phyloP scores from a whole-genome alignment of 78 protist species.

The Dictyostelium firmibasis region DNA sequence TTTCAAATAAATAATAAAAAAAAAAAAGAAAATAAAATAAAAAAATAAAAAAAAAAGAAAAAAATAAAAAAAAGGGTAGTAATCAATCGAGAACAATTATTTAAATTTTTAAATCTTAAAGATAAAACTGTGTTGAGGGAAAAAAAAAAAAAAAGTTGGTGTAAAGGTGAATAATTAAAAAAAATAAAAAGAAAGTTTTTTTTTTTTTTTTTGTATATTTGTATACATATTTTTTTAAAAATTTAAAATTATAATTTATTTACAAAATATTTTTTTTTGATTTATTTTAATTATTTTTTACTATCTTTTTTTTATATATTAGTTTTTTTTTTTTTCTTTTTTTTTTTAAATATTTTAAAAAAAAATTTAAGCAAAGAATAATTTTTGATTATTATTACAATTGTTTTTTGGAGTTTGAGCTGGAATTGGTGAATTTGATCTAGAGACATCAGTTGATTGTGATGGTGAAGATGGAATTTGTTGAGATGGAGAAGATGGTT shows the following conservation, averaged over 20 bases:
- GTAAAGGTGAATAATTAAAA: too few relatives aligned
- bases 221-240: too few relatives aligned
- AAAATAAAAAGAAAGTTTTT: too few relatives aligned
- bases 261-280: neutral
- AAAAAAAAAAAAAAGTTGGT: too few relatives aligned
- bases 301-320: neutral
- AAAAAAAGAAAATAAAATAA: neutral
- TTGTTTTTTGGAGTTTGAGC: neutral
- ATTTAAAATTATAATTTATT: too few relatives aligned
- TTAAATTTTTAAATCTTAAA: too few relatives aligned
- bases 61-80: neutral
- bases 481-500: slow-evolving; percentile 7
- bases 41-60: neutral
- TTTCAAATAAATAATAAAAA: slow-evolving; percentile 49
- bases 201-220: too few relatives aligned
- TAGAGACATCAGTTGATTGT: neutral
- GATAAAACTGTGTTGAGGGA: too few relatives aligned
- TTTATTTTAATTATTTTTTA: neutral
- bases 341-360: neutral
- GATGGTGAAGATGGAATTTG: slow-evolving; percentile 6
- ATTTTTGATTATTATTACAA: neutral
- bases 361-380: neutral
- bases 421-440: neutral
- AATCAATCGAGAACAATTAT: too few relatives aligned
- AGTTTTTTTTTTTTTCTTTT: neutral